phyloP scores from a whole-genome alignment of 108 stramenopile species.

The Licmophora abbreviata region DNA sequence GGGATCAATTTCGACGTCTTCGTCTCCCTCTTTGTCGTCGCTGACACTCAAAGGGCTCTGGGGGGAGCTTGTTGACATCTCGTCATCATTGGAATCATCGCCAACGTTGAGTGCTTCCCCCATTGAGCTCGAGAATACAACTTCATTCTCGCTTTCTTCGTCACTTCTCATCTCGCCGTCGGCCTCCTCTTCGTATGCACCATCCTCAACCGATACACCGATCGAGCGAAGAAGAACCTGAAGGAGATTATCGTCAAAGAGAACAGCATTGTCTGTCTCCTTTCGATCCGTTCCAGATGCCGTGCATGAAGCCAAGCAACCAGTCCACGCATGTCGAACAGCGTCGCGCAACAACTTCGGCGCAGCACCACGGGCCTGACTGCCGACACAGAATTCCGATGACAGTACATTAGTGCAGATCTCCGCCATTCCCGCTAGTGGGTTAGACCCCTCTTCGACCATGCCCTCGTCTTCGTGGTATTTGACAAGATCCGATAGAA shows the following conservation, averaged over 20 bases:
- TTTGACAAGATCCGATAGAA: constrained; percentile 17
- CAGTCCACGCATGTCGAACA: constrained; percentile 58
- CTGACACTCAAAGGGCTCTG: constrained; percentile 4
- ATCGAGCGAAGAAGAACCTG: constrained; percentile 46
- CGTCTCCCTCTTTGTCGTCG: constrained; percentile 14
- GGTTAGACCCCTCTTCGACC: constrained; percentile 33
- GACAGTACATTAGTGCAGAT: constrained; percentile 60
- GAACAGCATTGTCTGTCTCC: constrained; percentile 13
- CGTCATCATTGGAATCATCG: constrained; percentile 17
- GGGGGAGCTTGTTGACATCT: background rate
- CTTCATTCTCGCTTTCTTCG: constrained; percentile 13
- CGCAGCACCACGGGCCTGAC: constrained; percentile 43
- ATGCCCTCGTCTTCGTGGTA: background rate
- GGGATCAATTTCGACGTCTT: constrained; percentile 59
- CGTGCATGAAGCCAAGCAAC: constrained; percentile 30
- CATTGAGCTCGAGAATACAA: constrained; percentile 12
- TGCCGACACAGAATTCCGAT: constrained; percentile 54
- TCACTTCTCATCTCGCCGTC: constrained; percentile 23
- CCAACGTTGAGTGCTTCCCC: constrained; percentile 24
- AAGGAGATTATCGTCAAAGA: constrained; percentile 48
- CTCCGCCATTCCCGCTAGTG: constrained; percentile 45
- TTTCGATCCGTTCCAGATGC: constrained; percentile 14
- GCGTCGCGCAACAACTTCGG: constrained; percentile 67
- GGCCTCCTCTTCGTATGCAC: constrained; percentile 22
- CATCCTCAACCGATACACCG: constrained; percentile 32